Conservation (phyloP, 192 early-diverging fungal species). For the Rhizophagus prolifer region DNA sequence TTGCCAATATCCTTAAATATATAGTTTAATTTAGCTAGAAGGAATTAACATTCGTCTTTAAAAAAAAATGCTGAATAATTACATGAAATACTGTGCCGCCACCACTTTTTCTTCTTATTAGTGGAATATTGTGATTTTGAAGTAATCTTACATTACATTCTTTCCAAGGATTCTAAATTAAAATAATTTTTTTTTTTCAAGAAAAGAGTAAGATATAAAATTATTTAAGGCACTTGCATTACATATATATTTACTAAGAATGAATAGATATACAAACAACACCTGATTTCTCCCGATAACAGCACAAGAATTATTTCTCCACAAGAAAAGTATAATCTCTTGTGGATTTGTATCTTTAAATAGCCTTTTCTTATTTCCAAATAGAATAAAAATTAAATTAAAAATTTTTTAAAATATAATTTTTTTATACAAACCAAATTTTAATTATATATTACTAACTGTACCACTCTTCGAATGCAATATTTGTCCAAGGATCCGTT, state of each 20-base stretch:
- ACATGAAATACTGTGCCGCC: slow-evolving; percentile 96
- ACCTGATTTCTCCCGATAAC: slow-evolving; percentile 95
- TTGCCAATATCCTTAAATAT: slow-evolving; percentile 82
- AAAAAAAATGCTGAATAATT: slow-evolving; percentile 14
- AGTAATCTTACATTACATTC: slow-evolving; percentile 83
- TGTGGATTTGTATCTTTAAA: slow-evolving; percentile 70
- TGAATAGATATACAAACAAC: background rate
- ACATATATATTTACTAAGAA: too few species aligned
- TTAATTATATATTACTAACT: background rate
- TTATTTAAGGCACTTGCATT: background rate
- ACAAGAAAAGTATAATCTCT: slow-evolving; percentile 77
- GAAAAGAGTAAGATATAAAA: slow-evolving; percentile 1
- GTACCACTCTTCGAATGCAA: slow-evolving; percentile 86
- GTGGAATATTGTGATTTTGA: slow-evolving; percentile 64
- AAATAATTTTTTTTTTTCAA: background rate
- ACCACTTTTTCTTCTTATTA: slow-evolving; percentile 86
- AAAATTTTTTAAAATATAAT: background rate
- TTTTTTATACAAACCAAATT: background rate
- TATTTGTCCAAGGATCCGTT: slow-evolving; percentile 74
- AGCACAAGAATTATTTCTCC: slow-evolving; percentile 83
- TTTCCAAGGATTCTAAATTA: slow-evolving; percentile 86
- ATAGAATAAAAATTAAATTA: background rate
- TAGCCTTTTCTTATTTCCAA: slow-evolving; percentile 53
- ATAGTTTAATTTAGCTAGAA: too few species aligned
- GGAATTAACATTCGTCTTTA: background rate